Evolutionary conservation across 2,329 filamentous ascomycete species (phyloP).

Genomic region (Aspergillus vadensis): DNA sequence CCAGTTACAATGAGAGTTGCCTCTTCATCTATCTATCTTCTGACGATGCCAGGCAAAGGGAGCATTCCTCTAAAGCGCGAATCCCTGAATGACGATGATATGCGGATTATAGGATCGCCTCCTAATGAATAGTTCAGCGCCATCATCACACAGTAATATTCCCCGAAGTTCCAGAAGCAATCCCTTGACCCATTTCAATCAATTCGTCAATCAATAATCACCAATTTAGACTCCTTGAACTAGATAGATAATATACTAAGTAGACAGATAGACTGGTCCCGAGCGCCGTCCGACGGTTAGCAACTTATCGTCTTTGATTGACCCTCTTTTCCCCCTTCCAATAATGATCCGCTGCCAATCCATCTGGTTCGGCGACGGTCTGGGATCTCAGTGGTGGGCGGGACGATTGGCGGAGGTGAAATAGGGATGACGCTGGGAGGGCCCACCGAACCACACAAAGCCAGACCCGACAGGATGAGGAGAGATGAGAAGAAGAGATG

Average conservation of each 20-base stretch:
- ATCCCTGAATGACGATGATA: conserved; percentile 1
- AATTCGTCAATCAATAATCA: conserved; percentile 1
- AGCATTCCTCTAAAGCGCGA: not conserved
- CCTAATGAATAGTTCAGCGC: not conserved
- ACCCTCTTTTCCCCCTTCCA: not conserved
- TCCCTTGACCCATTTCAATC: conserved; percentile 5
- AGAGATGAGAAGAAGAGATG: not conserved
- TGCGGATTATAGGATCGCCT: conserved; percentile 3
- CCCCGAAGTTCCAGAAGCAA: conserved; percentile 9
- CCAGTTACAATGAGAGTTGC: too few species aligned
- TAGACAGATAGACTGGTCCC: not conserved
- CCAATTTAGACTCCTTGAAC: too few species aligned
- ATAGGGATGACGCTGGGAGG: conserved; percentile 41
- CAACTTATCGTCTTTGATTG: not conserved
- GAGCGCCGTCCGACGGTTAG: not conserved
- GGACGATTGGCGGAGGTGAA: conserved; percentile 38
- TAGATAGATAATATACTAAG: too few species aligned
- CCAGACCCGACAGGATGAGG: conserved; percentile 11
- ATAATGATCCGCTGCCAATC: not conserved
- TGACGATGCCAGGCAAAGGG: not conserved
- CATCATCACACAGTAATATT: conserved; percentile 1
- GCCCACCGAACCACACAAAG: conserved; percentile 45
- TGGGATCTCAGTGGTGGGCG: conserved; percentile 19
- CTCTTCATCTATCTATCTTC: too few species aligned
- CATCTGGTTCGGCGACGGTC: conserved; percentile 17